Evolutionary conservation across 208 protist species (phyloP).

Genomic region (Crithidia brevicula): DNA sequence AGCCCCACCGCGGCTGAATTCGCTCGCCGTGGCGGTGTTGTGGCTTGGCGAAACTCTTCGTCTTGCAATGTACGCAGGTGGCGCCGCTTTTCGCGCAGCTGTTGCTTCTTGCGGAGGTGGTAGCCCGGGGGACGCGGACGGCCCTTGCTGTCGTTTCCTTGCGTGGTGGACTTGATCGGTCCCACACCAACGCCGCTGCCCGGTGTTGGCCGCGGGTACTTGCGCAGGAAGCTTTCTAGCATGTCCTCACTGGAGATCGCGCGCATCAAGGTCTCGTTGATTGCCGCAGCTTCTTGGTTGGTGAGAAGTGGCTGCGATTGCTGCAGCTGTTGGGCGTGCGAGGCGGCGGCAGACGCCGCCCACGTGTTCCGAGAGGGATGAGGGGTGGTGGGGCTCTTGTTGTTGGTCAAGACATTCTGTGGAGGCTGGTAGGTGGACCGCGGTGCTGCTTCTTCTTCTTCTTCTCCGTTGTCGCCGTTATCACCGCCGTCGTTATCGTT

Average conservation of each 20-base stretch:
- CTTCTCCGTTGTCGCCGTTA: background rate
- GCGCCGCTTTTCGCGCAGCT: conserved; percentile 12
- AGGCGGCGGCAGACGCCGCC: background rate
- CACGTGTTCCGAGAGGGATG: no score
- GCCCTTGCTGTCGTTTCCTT: background rate
- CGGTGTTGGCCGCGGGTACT: conserved; percentile 16
- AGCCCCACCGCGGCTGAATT: conserved; percentile 45
- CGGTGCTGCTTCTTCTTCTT: background rate
- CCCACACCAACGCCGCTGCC: conserved; percentile 22
- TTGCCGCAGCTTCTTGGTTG: background rate
- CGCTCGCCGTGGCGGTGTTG: conserved; percentile 8
- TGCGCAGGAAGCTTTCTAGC: conserved; percentile 15
- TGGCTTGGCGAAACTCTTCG: background rate
- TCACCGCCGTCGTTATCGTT: no score
- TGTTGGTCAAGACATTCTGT: conserved; percentile 12
- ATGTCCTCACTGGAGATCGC: conserved; percentile 11
- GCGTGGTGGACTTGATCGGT: conserved; percentile 18
- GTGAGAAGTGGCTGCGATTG: conserved; percentile 1
- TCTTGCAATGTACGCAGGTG: conserved; percentile 4
- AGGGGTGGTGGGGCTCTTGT: conserved; percentile 3
- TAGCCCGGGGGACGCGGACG: background rate
- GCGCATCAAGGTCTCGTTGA: background rate
- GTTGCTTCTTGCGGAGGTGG: background rate
- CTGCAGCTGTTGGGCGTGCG: background rate
- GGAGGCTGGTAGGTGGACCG: background rate